Percentiles rank a stretch among this genome's conserved stretches.
These are phyloP conservation scores for Spergularia marina DNA, from an alignment of 148 eudicot genomes.

Conservation along the genomic window DNA sequence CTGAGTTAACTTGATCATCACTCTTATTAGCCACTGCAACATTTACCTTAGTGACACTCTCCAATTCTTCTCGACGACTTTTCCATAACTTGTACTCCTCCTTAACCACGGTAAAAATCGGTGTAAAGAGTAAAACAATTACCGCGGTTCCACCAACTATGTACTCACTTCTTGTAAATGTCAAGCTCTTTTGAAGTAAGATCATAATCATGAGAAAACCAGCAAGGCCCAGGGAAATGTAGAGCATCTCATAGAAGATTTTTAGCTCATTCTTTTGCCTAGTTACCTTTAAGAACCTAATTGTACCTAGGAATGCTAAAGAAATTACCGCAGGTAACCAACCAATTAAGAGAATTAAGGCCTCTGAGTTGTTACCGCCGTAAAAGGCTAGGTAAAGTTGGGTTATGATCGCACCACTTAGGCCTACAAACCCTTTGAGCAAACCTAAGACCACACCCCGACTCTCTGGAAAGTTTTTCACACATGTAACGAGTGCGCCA, in stretches of 20 bases:
- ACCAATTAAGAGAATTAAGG: slow-evolving; percentile 41
- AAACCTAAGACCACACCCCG: slow-evolving; percentile 38
- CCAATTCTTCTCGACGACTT: slow-evolving; percentile 10
- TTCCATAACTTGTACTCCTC: slow-evolving; percentile 34
- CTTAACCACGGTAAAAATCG: slow-evolving; percentile 30
- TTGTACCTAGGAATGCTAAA: slow-evolving; percentile 31
- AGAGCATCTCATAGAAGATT: slow-evolving; percentile 40
- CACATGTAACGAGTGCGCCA: slow-evolving; percentile 46
- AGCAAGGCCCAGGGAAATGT: slow-evolving; percentile 41
- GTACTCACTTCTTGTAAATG: slow-evolving; percentile 26
- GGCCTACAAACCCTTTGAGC: slow-evolving; percentile 38
- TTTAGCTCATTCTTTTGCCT: slow-evolving; percentile 29
- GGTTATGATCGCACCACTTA: slow-evolving; percentile 44
- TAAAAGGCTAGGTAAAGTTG: slow-evolving; percentile 41
- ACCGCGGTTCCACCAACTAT: slow-evolving; percentile 31
- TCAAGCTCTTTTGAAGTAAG: slow-evolving; percentile 28
- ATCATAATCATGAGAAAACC: slow-evolving; percentile 42
- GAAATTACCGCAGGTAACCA: slow-evolving; percentile 45
- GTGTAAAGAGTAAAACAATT: slow-evolving; percentile 24
- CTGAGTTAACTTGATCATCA: neutral
- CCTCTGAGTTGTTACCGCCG: slow-evolving; percentile 28
- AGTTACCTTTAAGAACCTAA: slow-evolving; percentile 28
- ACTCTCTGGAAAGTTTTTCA: slow-evolving; percentile 49
- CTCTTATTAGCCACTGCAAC: slow-evolving; percentile 19
- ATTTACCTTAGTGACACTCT: slow-evolving; percentile 19